These are phyloP conservation scores for Pelargonium nanum DNA, from an alignment of 345 rosid species.

Conservation along the genomic window DNA sequence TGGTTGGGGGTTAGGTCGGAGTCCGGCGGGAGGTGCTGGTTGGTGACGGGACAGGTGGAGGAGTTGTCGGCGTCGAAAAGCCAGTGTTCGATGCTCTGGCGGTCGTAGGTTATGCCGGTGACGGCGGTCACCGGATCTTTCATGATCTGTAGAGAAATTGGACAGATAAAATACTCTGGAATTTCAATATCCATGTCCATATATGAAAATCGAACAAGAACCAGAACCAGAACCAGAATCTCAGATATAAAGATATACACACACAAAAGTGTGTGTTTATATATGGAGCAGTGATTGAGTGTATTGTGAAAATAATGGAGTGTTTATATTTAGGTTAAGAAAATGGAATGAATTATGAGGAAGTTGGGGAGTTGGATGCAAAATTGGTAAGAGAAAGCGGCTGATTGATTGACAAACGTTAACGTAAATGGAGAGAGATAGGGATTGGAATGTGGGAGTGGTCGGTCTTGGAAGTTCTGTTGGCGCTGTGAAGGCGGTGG, in stretches of 20 bases:
- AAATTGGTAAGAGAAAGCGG: slow-evolving; percentile 32
- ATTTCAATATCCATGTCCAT: slow-evolving; percentile 39
- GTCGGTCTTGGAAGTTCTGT: too few species aligned
- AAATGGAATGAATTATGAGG: too few species aligned
- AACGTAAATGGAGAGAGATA: slow-evolving; percentile 2
- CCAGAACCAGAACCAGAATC: too few species aligned
- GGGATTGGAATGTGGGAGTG: neutral
- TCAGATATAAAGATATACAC: too few species aligned
- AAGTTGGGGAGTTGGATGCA: neutral
- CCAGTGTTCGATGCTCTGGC: slow-evolving; percentile 73
- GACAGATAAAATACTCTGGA: slow-evolving; percentile 63
- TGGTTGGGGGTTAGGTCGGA: slow-evolving; percentile 73
- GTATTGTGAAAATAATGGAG: too few species aligned
- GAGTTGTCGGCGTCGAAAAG: slow-evolving; percentile 20
- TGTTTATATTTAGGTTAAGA: too few species aligned
- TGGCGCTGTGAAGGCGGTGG: too few species aligned
- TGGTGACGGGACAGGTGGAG: slow-evolving; percentile 51
- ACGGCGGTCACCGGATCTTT: slow-evolving; percentile 64
- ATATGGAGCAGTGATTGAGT: too few species aligned
- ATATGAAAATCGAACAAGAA: neutral
- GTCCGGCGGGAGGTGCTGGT: slow-evolving; percentile 40
- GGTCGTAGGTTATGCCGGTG: slow-evolving; percentile 83
- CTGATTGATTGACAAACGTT: slow-evolving; percentile 10
- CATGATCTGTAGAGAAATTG: slow-evolving; percentile 81
- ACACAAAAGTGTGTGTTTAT: too few species aligned